Evolutionary conservation across 2,329 filamentous ascomycete species (phyloP).

Genomic region (Penicillium italicum): DNA sequence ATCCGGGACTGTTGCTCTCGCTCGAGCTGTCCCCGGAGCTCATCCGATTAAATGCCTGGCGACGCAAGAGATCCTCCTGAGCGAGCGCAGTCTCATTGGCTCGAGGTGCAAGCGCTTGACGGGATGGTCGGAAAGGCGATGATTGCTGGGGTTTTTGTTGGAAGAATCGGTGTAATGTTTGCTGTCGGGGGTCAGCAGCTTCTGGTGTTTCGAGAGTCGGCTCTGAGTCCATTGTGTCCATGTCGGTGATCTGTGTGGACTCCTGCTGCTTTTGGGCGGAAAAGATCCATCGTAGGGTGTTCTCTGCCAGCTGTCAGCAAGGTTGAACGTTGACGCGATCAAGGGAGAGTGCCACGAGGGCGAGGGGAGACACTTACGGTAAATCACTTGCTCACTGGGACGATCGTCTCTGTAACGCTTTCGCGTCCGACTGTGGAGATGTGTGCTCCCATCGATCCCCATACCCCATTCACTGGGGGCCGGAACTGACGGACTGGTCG

Average conservation of each 20-base stretch:
- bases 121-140: constrained; percentile 18
- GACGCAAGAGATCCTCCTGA: constrained; percentile 20
- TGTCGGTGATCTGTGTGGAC: constrained; percentile 13
- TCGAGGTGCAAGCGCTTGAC: constrained; percentile 22
- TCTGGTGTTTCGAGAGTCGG: constrained; percentile 24
- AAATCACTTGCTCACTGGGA: constrained; percentile 54
- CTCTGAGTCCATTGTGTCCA: constrained; percentile 27
- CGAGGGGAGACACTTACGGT: constrained; percentile 44
- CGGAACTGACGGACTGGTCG: constrained; percentile 28
- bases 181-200: constrained; percentile 38
- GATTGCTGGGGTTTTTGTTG: constrained; percentile 24
- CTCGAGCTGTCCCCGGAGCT: constrained; percentile 16
- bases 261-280: constrained; percentile 38
- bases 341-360: not conserved
- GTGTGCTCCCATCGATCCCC: constrained; percentile 32
- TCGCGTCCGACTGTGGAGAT: constrained; percentile 56
- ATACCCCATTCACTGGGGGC: constrained; percentile 25
- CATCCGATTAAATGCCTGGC: constrained; percentile 17
- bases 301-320: constrained; percentile 32
- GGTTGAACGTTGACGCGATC: not conserved
- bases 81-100: constrained; percentile 19
- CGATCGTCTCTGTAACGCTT: constrained; percentile 58
- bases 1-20: constrained; percentile 24
- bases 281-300: constrained; percentile 43
- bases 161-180: constrained; percentile 42